Evolutionary conservation across 192 early-diverging fungal genomes (phyloP), one percentile per base, ranked within the genome.

Genomic region (Phlyctochytrium bullatum): DNA sequence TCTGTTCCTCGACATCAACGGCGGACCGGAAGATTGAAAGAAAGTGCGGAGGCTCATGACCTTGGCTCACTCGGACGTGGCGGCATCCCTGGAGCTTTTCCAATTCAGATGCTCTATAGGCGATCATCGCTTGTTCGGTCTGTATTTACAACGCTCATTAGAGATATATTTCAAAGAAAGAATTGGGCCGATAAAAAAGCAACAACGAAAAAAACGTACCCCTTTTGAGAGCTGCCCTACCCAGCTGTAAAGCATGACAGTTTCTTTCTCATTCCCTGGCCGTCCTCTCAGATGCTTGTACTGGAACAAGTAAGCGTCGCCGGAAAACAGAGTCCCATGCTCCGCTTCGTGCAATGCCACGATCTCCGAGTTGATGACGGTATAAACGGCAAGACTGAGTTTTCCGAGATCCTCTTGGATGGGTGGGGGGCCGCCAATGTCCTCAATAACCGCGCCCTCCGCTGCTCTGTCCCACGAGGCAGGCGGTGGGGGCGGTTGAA

Each of bases 101-200:
- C 2, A 78, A 2, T 2, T 75, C 66, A 20, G 69, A 52, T 2
- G 77, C 72, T 20, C 53, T 33, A 52, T 74, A 63, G 10, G 73
- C 77, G 12, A 70, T 66, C 2, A 69, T 62, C 16, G 60, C 77
- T 36, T 66, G 68, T n/a, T 78, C 77, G n/a, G 72, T 78, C 75
- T 77, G 34, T 17, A 62, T 24, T 3, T 71, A 25, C 6, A 30
- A 52, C 16, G 25, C 2, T 36, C 61, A 33, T n/a, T 17, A 31
- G 28, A 6, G 25, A 0, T 1, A n/a, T 14, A 14, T 60, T 59
- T 59, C 32, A 20, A 47, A 10, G 25, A 35, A 62, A 14, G n/a
- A 62, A 69, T 17, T 25, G 20, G n/a, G 6, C 6, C 20, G 14
- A n/a, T n/a, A n/a, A n/a, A n/a, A n/a, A n/a, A n/a, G n/a, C n/a